Percentiles rank a stretch among this genome's conserved stretches.
Conservation (phyloP, 352 stramenopile genomes). For the Phytophthora capsici region DNA sequence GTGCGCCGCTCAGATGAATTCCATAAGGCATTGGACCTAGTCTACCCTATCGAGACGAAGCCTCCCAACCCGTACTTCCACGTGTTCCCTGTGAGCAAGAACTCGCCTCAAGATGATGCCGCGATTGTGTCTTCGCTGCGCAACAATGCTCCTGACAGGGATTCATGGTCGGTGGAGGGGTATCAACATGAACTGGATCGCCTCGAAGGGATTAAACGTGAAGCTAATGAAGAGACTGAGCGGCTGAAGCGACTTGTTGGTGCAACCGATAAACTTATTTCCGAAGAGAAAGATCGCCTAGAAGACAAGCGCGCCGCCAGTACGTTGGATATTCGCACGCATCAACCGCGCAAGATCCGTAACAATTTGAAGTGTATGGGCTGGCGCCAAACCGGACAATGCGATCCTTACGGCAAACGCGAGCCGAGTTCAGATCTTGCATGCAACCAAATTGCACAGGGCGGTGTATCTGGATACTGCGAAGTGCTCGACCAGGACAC, state of each 20-base stretch:
- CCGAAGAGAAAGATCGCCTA: constrained; percentile 39
- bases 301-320: constrained; percentile 40
- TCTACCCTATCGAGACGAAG: constrained; percentile 26
- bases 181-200: constrained; percentile 45
- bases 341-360: constrained; percentile 40
- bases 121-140: constrained; percentile 20
- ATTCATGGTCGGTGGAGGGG: constrained; percentile 28
- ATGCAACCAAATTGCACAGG: constrained; percentile 53
- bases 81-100: constrained; percentile 27
- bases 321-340: constrained; percentile 44
- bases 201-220: constrained; percentile 40
- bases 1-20: constrained; percentile 27
- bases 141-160: constrained; percentile 22
- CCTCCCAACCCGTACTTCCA: constrained; percentile 31
- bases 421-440: constrained; percentile 52
- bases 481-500: constrained; percentile 64
- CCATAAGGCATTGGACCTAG: constrained; percentile 28
- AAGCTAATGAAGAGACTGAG: constrained; percentile 44
- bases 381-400: constrained; percentile 65
- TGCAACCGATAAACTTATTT: constrained; percentile 40
- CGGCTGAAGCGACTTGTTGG: constrained; percentile 43
- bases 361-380: constrained; percentile 61
- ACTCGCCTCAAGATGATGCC: constrained; percentile 17
- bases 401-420: constrained; percentile 53
- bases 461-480: constrained; percentile 65